Conservation (phyloP, 2,329 filamentous ascomycete genomes). For the Blastomyces emzantsi region DNA sequence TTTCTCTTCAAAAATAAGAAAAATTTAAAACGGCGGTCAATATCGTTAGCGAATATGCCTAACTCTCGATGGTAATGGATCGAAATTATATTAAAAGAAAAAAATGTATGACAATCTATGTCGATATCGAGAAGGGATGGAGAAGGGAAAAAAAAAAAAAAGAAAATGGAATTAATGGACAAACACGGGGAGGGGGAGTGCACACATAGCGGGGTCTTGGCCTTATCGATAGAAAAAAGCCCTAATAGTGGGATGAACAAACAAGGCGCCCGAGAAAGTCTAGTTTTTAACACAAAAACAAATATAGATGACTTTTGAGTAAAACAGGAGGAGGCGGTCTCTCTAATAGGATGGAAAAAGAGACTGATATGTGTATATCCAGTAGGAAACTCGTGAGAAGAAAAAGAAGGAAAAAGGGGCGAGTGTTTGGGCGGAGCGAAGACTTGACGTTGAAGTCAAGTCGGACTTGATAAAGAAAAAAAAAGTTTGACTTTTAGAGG, state of each 20-base stretch:
- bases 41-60: conserved; percentile 1
- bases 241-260: conserved; percentile 17
- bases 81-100: conserved; percentile 6
- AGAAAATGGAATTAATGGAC: conserved; percentile 14
- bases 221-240: conserved; percentile 35
- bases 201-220: conserved; percentile 21
- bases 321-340: conserved; percentile 9
- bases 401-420: conserved; percentile 12
- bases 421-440: conserved; percentile 2
- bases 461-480: neutral
- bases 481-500: neutral
- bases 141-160: conserved; percentile 7
- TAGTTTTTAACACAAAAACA: conserved; percentile 7
- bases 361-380: neutral
- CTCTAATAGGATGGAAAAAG: conserved; percentile 6
- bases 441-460: neutral
- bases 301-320: conserved; percentile 10
- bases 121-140: conserved; percentile 10
- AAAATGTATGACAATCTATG: conserved; percentile 16
- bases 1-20: conserved; percentile 13
- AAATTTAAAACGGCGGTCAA: conserved; percentile 9
- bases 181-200: conserved; percentile 20
- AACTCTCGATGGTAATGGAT: conserved; percentile 5
- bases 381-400: conserved; percentile 14
- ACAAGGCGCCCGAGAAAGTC: conserved; percentile 4